Conservation (phyloP, 768 basidiomycete genomes). For the Naematelia encephala region DNA sequence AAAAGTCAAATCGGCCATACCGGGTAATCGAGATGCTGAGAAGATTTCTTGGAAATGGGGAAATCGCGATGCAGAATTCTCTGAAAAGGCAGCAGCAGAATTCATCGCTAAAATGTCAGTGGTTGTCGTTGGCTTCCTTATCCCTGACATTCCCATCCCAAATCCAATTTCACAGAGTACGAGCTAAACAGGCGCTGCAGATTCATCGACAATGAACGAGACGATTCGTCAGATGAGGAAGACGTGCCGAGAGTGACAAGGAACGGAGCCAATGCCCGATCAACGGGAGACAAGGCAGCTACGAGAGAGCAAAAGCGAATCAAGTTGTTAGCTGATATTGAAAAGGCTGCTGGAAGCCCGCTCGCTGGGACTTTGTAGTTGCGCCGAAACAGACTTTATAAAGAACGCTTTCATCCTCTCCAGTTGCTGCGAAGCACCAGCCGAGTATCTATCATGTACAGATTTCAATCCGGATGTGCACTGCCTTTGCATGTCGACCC, state of each 20-base stretch:
- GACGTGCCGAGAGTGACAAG: slow-evolving; percentile 3
- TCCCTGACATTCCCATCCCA: no score
- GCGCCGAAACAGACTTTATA: not conserved
- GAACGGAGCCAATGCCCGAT: slow-evolving; percentile 1
- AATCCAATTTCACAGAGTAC: no score
- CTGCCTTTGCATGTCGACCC: no score
- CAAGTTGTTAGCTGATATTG: slow-evolving; percentile 30
- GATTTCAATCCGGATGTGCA: no score
- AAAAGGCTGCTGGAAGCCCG: slow-evolving; percentile 32
- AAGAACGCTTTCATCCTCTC: no score
- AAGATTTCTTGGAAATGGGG: slow-evolving; percentile 85
- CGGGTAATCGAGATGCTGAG: slow-evolving; percentile 50
- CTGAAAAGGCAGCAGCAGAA: slow-evolving; percentile 67
- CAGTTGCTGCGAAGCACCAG: no score
- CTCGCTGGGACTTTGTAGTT: slow-evolving; percentile 12
- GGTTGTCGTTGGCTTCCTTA: not conserved
- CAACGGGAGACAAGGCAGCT: slow-evolving; percentile 1
- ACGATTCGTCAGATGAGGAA: slow-evolving; percentile 17
- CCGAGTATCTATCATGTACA: no score
- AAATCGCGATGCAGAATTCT: slow-evolving; percentile 74
- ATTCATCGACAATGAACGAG: slow-evolving; percentile 15
- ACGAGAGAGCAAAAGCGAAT: slow-evolving; percentile 13
- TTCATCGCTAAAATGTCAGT: slow-evolving; percentile 65
- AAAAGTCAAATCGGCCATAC: slow-evolving; percentile 49
- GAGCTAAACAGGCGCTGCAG: slow-evolving; percentile 1